Base-by-base conservation (phyloP, 2,329 filamentous ascomycete species). In the Lecanicillium sp. region DNA sequence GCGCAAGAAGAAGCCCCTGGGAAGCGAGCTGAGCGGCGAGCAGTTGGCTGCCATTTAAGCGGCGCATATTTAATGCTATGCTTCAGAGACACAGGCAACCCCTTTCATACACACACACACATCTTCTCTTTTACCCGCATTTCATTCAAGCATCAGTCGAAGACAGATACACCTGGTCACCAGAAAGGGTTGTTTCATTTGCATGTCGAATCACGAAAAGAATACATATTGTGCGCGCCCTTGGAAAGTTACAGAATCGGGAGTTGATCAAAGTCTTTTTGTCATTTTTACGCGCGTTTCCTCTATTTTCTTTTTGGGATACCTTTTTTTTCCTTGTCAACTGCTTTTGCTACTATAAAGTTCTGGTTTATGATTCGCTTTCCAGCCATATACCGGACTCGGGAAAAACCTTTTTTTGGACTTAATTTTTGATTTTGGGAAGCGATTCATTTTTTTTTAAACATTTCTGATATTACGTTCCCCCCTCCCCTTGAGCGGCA, bases 1-100 rank as follows among this genome's bases (percentile, higher is more conserved):
- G 83, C 77, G 72, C 62, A 71, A 69, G 36, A 85, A 83, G 67
- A 84, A 83, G 65, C 68, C 62, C 36, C 59, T 72, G 17, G 68
- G 69, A 27, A 68, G 65, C 45, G 74, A 75, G 27, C 64, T 79
- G 39, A 69, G 72, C 30, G 68, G 65, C 48, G 74, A 75, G 33
- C 64, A 79, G 42, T 69, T 72, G 32, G 65, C 72, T 19, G 64
- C 77, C 53, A 74, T 77, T 56, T 67, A 55, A 63, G n/a, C 7
- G 17, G n/a, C 12, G n/a, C n/a, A n/a, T n/a, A n/a, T n/a, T n/a
- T n/a, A n/a, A n/a, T n/a, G n/a, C n/a, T n/a, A n/a, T n/a, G n/a
- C n/a, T n/a, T n/a, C n/a, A n/a, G n/a, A n/a, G n/a, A n/a, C n/a
- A n/a, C n/a, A n/a, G n/a, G n/a, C n/a, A n/a, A n/a, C n/a, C n/a